Conservation (phyloP, 2,329 filamentous ascomycete species). For the Colletotrichum sojae region DNA sequence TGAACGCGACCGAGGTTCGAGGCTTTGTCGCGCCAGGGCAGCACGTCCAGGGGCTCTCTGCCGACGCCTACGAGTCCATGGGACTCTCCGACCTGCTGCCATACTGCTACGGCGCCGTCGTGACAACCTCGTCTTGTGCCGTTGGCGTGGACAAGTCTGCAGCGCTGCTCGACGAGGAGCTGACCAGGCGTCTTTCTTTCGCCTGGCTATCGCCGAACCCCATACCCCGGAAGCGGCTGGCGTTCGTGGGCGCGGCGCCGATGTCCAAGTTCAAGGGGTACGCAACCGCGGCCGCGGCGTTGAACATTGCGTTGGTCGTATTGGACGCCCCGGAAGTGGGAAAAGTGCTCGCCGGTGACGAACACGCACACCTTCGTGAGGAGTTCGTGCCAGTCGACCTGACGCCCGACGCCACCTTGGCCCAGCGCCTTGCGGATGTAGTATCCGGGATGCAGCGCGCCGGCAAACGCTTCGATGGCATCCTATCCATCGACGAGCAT, state of each 20-base stretch:
- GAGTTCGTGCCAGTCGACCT: constrained; percentile 50
- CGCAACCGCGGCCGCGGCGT: too few relatives aligned
- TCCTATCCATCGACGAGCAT: constrained; percentile 53
- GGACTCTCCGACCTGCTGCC: too few relatives aligned
- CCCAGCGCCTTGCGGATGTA: constrained; percentile 48
- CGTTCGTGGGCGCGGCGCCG: too few relatives aligned
- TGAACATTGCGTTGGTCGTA: constrained; percentile 50
- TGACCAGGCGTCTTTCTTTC: too few relatives aligned
- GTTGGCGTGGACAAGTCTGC: too few relatives aligned
- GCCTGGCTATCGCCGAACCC: too few relatives aligned
- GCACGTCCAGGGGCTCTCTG: background rate
- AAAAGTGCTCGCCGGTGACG: constrained; percentile 45
- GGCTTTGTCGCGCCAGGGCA: background rate
- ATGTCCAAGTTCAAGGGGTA: too few relatives aligned
- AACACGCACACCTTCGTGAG: constrained; percentile 48
- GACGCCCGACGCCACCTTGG: constrained; percentile 44
- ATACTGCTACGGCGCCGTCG: too few relatives aligned
- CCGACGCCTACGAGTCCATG: too few relatives aligned
- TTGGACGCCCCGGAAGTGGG: constrained; percentile 55
- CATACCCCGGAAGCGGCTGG: too few relatives aligned
- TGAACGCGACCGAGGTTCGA: background rate
- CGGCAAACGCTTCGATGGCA: constrained; percentile 49
- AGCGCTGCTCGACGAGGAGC: too few relatives aligned
- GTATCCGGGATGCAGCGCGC: constrained; percentile 27
- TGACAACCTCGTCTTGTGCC: too few relatives aligned